phyloP scores from a whole-genome alignment of 1,284 basidiomycete species.

The Cutaneotrichosporon dermatis region DNA sequence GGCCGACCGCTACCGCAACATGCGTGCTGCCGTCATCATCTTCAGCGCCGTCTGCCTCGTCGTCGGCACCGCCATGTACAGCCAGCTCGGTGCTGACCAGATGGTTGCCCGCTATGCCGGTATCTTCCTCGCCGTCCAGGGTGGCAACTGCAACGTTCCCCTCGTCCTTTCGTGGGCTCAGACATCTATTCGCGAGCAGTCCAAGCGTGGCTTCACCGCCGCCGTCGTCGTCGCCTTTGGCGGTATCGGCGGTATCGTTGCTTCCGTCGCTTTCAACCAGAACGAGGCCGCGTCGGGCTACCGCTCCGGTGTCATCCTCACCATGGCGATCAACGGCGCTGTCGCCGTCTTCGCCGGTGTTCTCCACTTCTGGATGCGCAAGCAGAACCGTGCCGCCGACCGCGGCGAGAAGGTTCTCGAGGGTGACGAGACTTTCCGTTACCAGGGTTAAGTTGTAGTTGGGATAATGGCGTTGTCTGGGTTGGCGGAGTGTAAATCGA shows the following conservation, averaged over 20 bases:
- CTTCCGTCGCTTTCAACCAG: slow-evolving; percentile 13
- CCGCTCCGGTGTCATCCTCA: slow-evolving; percentile 18
- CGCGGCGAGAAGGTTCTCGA: slow-evolving; percentile 13
- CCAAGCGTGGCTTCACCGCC: slow-evolving; percentile 43
- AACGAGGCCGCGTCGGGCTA: slow-evolving; percentile 10
- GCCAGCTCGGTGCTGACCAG: slow-evolving; percentile 8
- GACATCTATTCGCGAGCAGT: slow-evolving; percentile 50
- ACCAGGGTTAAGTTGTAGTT: slow-evolving; percentile 6
- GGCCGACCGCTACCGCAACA: slow-evolving; percentile 37
- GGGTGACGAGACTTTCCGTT: slow-evolving; percentile 14
- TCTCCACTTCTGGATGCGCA: slow-evolving; percentile 11
- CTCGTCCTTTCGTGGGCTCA: slow-evolving; percentile 41
- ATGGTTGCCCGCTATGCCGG: slow-evolving; percentile 47
- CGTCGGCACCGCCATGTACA: slow-evolving; percentile 16
- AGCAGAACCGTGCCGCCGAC: slow-evolving; percentile 13
- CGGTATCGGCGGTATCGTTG: slow-evolving; percentile 50
- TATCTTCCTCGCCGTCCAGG: slow-evolving; percentile 48
- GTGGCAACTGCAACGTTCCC: slow-evolving; percentile 37
- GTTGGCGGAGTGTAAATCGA: background rate
- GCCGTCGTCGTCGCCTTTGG: slow-evolving; percentile 49
- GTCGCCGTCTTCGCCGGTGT: background rate
- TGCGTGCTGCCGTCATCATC: slow-evolving; percentile 5
- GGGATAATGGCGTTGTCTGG: background rate
- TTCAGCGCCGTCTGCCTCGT: slow-evolving; percentile 13
- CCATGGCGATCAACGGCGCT: slow-evolving; percentile 13